These are phyloP conservation scores for Dinochytrium kinnereticum DNA, from an alignment of 371 early-diverging fungal genomes.

Conservation along the genomic window DNA sequence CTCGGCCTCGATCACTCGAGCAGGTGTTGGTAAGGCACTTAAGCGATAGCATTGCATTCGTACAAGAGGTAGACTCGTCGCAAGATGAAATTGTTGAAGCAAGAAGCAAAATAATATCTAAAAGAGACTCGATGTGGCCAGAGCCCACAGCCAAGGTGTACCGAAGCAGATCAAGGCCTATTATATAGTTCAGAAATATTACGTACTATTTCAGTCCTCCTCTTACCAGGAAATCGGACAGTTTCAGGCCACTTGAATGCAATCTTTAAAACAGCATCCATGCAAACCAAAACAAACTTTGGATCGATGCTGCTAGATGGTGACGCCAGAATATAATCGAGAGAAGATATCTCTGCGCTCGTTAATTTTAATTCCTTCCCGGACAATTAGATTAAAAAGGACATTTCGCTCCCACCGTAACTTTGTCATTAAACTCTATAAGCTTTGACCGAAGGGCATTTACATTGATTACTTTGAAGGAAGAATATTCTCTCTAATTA, in stretches of 20 bases:
- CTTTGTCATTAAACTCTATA: neutral
- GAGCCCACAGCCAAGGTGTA: no score
- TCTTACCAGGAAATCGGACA: neutral
- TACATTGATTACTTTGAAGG: neutral
- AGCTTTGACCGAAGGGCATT: neutral
- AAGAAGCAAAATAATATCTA: no score
- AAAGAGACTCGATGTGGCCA: no score
- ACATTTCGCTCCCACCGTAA: neutral
- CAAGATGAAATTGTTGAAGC: neutral
- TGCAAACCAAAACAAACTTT: no score
- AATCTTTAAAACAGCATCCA: no score
- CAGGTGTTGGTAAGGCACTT: neutral
- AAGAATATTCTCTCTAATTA: conserved; percentile 8
- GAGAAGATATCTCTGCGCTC: no score
- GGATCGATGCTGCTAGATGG: no score
- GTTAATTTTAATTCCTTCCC: neutral
- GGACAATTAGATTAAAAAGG: neutral
- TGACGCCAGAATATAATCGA: no score
- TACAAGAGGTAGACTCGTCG: neutral
- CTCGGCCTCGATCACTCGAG: neutral
- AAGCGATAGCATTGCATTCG: neutral
- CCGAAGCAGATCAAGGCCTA: neutral
- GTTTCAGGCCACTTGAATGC: neutral
- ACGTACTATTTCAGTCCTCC: no score
- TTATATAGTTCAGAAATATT: neutral